A percentile compares a stretch with the other conserved stretches of the same genome.
Evolutionary conservation across 2,329 filamentous ascomycete species (phyloP).

Genomic region (Ilyonectria sp.): DNA sequence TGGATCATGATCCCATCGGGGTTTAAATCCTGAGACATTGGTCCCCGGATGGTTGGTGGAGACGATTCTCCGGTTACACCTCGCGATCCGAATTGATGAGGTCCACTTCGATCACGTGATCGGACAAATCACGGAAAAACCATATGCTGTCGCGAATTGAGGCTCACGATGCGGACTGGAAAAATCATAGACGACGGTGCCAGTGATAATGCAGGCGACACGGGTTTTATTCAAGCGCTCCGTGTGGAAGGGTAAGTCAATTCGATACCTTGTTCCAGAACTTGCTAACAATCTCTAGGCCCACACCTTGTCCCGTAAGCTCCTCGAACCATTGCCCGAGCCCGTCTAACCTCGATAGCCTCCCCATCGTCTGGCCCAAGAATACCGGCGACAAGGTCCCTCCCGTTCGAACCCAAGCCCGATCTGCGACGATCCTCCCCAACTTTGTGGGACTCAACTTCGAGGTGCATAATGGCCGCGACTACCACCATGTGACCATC

Average conservation of each 20-base stretch:
- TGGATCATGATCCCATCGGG: constrained; percentile 1
- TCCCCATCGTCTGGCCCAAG: constrained; percentile 75
- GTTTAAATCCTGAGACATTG: constrained; percentile 9
- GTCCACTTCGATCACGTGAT: constrained; percentile 20
- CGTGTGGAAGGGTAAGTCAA: constrained; percentile 84
- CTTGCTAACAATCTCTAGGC: constrained; percentile 54
- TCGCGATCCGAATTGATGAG: constrained; percentile 11
- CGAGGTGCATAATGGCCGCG: constrained; percentile 92
- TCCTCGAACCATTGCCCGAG: constrained; percentile 42
- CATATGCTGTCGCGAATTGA: constrained; percentile 35
- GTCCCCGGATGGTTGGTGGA: constrained; percentile 10
- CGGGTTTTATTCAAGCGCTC: constrained; percentile 80
- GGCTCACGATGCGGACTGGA: constrained; percentile 36
- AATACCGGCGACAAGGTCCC: constrained; percentile 74
- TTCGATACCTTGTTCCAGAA: neutral
- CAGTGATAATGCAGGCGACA: constrained; percentile 76
- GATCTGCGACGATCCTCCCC: constrained; percentile 89
- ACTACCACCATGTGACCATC: constrained; percentile 84
- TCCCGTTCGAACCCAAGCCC: constrained; percentile 89
- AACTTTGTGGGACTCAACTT: constrained; percentile 94
- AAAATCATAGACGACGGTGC: constrained; percentile 45
- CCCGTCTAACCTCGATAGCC: constrained; percentile 56
- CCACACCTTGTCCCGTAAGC: constrained; percentile 70
- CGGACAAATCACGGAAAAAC: constrained; percentile 42
- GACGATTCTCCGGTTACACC: neutral